Base-by-base conservation (phyloP, 306 rosid species). In the Cucurbita maxima region DNA sequence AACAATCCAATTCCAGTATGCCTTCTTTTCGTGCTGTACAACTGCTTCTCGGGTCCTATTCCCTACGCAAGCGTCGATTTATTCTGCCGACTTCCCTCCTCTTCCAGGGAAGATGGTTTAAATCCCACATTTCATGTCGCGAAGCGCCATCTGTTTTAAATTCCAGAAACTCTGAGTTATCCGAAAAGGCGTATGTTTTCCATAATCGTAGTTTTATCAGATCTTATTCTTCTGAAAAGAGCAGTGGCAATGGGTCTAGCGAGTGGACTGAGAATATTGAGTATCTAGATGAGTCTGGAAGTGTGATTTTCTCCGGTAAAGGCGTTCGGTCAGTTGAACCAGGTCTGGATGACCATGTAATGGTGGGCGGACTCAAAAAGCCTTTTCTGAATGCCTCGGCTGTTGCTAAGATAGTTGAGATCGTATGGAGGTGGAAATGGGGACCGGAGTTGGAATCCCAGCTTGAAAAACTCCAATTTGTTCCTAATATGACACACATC, bases 381-480 rank as follows among this genome's bases (percentile, higher is more conserved):
- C 96, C 90, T 6, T 75, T 93, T 34, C 45, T 88, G 83, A 93
- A 90, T 84, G 90, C 96, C 11, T 77, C 85, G 2, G 97, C 88
- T 3, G 92, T 90, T 38, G 96, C 97, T 0, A 93, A 90, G 83
- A 84, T 90, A 71, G 96, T 87, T 59, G 98, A 93, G 87, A 85
- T 90, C 77, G 89, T 90, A 20, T 85, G 83, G 47, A 88, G 98
- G 84, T 93, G 98, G 98, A 93, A 86, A 82, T 93, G 98, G 98
- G 97, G 98, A 30, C 98, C 98, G 2, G 97, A 93, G 75, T 81
- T 93, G 86, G 98, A 93, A 78, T 85, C 91, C 76, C 97, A 93
- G 50, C 83, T 93, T 81, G 98, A 88, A 71, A 88, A 85, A 60
- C 88, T 93, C 11, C 98, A 90, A 56, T 93, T 93, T 82, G 79